Evolutionary conservation across 2,329 filamentous ascomycete genomes (phyloP).

Genomic region (Penicillium expansum): DNA sequence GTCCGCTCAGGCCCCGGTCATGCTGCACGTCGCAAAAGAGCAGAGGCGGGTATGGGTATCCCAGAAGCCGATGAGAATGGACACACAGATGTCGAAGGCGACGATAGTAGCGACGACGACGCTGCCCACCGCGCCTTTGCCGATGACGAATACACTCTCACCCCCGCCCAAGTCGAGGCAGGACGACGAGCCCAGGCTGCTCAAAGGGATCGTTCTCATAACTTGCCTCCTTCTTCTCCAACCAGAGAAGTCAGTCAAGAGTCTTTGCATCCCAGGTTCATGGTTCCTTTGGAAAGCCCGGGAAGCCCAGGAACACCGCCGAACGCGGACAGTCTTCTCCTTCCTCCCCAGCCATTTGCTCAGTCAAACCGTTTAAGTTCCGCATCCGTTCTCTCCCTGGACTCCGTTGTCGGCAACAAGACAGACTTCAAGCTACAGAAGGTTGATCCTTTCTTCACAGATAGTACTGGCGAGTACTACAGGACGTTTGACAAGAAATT

Average conservation of each 20-base stretch:
- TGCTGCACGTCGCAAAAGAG: conserved; percentile 25
- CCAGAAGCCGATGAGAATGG: conserved; percentile 17
- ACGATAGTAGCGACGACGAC: conserved; percentile 39
- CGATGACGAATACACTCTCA: conserved; percentile 43
- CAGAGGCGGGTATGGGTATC: conserved; percentile 15
- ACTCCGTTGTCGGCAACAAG: conserved; percentile 59
- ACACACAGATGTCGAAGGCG: conserved; percentile 26
- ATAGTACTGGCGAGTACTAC: conserved; percentile 61
- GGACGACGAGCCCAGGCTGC: conserved; percentile 29
- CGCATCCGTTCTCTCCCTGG: conserved; percentile 53
- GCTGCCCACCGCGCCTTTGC: conserved; percentile 33
- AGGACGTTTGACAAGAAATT: conserved; percentile 58
- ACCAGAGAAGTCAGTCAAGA: conserved; percentile 23
- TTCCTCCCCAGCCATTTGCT: conserved; percentile 29
- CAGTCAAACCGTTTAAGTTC: conserved; percentile 39
- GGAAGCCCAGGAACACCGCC: conserved; percentile 29
- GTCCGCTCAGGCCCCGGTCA: conserved; percentile 46
- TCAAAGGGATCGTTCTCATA: conserved; percentile 14
- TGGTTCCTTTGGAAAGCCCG: conserved; percentile 26
- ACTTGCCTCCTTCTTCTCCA: conserved; percentile 11
- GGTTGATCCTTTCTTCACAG: conserved; percentile 66
- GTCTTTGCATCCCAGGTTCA: conserved; percentile 19
- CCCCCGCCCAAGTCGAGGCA: conserved; percentile 39
- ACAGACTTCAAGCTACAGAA: conserved; percentile 63
- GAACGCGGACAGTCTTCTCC: conserved; percentile 30